Conservation (phyloP, 495 filamentous ascomycete genomes). For the Xylaria telfairii region DNA sequence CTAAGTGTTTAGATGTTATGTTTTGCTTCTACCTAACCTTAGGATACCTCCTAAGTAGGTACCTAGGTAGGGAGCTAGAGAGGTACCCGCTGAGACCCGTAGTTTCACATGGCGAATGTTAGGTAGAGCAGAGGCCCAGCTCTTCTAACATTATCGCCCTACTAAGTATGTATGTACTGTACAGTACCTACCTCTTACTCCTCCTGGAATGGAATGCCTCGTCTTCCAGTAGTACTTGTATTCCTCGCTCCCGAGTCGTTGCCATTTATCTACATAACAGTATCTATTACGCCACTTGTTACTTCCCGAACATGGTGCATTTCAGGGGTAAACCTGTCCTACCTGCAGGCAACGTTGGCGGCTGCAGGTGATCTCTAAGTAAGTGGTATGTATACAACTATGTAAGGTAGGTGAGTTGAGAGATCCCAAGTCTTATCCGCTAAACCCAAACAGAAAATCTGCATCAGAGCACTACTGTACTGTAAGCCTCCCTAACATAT, state of each 20-base stretch:
- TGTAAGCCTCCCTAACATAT: too few species aligned
- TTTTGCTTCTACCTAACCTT: neutral
- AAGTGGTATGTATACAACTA: neutral
- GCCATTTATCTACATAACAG: too few species aligned
- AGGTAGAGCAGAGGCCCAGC: neutral
- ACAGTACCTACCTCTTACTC: too few species aligned
- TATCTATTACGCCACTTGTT: too few species aligned
- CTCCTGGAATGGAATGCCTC: neutral
- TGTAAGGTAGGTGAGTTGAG: too few species aligned
- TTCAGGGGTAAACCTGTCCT: constrained; percentile 11
- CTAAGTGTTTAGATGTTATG: neutral
- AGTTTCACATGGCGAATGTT: neutral
- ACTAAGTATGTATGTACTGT: neutral
- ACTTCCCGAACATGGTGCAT: neutral
- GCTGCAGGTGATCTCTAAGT: constrained; percentile 16
- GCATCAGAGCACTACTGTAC: neutral
- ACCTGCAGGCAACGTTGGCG: constrained; percentile 10
- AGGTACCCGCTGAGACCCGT: constrained; percentile 10
- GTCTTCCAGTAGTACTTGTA: neutral
- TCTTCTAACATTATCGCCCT: neutral
- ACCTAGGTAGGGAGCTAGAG: neutral
- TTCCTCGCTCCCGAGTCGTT: neutral
- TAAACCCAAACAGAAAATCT: neutral
- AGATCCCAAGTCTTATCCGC: constrained; percentile 3
- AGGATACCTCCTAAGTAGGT: neutral